Base-by-base conservation (phyloP, 768 basidiomycete genomes). In the Scleroderma citrinum region DNA sequence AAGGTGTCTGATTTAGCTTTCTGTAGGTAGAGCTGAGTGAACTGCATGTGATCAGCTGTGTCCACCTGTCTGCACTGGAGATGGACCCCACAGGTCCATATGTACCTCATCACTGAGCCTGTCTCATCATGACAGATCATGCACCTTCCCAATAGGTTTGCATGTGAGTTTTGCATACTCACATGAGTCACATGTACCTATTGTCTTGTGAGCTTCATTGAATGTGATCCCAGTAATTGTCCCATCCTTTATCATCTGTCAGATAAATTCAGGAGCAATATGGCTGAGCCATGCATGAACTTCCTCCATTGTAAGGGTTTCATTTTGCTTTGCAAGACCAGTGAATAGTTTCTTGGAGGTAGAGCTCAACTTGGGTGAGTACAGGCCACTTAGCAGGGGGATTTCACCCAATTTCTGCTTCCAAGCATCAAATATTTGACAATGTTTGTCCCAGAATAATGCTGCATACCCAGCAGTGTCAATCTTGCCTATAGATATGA, bases 71-170 rank as follows among this genome's bases (percentile, higher is more conserved):
- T 47, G 40, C 1, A 69, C 56, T 1, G 58, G 62, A 0, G 75
- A 62, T 4, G 71, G 75, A 13, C 76, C 75, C 73, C 76, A 77
- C 3, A 76, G 44, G 54, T 78, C 72, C 3, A 60, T 53, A 52
- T 73, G 29, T 7, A 58, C 30, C 13, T 54, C 26, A 2, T 58
- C 45, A 3, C 52, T 44, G 7, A 57, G 40, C 7, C 23, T 21
- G 20, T 32, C 36, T 5, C 14, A 1, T 8, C 17, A 8, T 6
- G 26, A 23, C 2, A 12, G 52, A 7, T 56, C 24, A 2, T 17
- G 29, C 3, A 26, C 26, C 16, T 53, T 53, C 30, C 51, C 30
- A 2, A 55, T 55, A 6, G 49, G 51, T 32, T 55, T 52, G 1
- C 24, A 8, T 1, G 47, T 46, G 0, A 31, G 37, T 26, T 57